Conservation (phyloP, 2,329 filamentous ascomycete genomes). For the Hypoxylon sp. region DNA sequence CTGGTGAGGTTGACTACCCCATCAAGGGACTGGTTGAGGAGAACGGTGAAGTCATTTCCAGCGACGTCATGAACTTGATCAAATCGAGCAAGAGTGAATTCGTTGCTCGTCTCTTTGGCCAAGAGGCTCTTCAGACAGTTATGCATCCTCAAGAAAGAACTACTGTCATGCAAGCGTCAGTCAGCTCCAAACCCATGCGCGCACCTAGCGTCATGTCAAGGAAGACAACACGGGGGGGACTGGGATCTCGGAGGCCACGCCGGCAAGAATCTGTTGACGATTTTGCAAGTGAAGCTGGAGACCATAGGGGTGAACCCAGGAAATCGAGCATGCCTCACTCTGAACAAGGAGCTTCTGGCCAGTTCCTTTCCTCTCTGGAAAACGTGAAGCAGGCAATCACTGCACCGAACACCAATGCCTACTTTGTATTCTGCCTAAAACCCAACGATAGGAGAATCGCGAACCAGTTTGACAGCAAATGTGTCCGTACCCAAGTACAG, state of each 20-base stretch:
- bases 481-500: conserved; percentile 92
- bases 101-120: conserved; percentile 91
- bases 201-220: conserved; percentile 92
- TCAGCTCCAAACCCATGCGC: conserved; percentile 94
- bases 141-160: conserved; percentile 92
- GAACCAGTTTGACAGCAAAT: conserved; percentile 99
- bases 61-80: conserved; percentile 94
- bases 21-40: conserved; percentile 90
- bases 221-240: conserved; percentile 68
- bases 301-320: conserved; percentile 51
- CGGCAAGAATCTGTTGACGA: conserved; percentile 62
- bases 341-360: conserved; percentile 90
- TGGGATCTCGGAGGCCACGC: conserved; percentile 54
- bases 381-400: conserved; percentile 91
- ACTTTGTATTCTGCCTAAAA: conserved; percentile 97
- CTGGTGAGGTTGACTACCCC: conserved; percentile 95
- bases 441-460: conserved; percentile 97
- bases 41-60: conserved; percentile 95
- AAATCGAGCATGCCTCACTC: conserved; percentile 61
- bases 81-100: conserved; percentile 90
- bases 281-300: conserved; percentile 64
- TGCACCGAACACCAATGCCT: conserved; percentile 86
- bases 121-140: conserved; percentile 91
- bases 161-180: conserved; percentile 94
- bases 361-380: conserved; percentile 90